These are phyloP conservation scores for Herpetospermum pedunculosum DNA, from an alignment of 306 rosid species.

Conservation along the genomic window DNA sequence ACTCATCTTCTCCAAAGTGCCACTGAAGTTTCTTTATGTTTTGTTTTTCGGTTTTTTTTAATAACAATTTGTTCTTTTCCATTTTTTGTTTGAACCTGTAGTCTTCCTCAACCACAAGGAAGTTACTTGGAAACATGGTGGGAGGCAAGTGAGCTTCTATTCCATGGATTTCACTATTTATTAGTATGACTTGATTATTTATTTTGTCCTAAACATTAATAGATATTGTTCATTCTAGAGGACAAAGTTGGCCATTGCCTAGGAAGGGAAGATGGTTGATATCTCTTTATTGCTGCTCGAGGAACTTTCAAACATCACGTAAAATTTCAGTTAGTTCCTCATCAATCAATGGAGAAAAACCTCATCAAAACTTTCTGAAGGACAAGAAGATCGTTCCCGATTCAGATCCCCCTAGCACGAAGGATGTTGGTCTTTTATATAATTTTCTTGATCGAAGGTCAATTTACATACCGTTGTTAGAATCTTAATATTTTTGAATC, in stretches of 20 bases:
- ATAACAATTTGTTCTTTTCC: background rate
- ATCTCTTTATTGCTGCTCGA: slow-evolving; percentile 27
- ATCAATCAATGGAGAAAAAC: slow-evolving; percentile 20
- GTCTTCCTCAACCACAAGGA: slow-evolving; percentile 27
- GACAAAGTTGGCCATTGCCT: slow-evolving; percentile 21
- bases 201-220: background rate
- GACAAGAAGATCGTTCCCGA: slow-evolving; percentile 59
- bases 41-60: background rate
- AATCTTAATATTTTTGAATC: background rate
- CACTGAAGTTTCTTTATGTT: background rate
- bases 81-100: slow-evolving; percentile 15
- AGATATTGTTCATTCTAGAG: slow-evolving; percentile 28
- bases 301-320: slow-evolving; percentile 39
- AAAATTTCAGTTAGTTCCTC: slow-evolving; percentile 32
- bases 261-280: slow-evolving; percentile 23
- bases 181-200: background rate
- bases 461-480: background rate
- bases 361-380: slow-evolving; percentile 22
- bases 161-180: background rate
- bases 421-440: slow-evolving; percentile 51
- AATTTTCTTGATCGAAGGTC: slow-evolving; percentile 66
- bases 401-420: slow-evolving; percentile 74
- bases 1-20: background rate
- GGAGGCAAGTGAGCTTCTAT: slow-evolving; percentile 34
- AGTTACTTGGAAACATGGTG: slow-evolving; percentile 23